phyloP scores from a whole-genome alignment of 2,329 filamentous ascomycete genomes.

The Arthrobotrys entomopaga region DNA sequence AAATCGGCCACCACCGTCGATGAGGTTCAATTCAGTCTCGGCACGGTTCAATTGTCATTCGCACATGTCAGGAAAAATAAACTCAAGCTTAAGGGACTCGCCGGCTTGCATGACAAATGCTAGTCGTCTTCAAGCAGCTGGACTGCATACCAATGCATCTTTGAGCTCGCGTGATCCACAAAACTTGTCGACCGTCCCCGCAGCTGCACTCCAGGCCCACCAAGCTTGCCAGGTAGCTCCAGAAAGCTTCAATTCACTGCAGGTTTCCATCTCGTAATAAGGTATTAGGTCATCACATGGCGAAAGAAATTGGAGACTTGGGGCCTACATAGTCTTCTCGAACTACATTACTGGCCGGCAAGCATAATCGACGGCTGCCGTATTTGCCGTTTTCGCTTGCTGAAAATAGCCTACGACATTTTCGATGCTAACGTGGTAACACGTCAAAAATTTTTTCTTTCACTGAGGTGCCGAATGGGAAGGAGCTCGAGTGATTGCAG shows the following conservation, averaged over 20 bases:
- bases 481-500: conserved; percentile 41
- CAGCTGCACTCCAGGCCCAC: conserved; percentile 12
- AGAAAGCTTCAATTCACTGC: conserved; percentile 19
- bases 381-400: conserved; percentile 52
- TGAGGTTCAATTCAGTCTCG: too few species aligned
- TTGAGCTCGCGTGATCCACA: conserved; percentile 35
- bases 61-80: neutral
- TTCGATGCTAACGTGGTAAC: conserved; percentile 27
- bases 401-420: conserved; percentile 53
- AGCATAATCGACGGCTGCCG: conserved; percentile 31
- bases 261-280: conserved; percentile 43
- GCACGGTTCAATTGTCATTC: neutral
- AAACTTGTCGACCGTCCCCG: neutral
- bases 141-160: conserved; percentile 1
- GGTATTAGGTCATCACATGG: conserved; percentile 31
- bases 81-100: conserved; percentile 12
- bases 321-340: too few species aligned
- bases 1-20: too few species aligned
- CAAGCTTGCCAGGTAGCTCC: conserved; percentile 21
- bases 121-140: conserved; percentile 34
- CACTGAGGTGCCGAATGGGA: conserved; percentile 24
- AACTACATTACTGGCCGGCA: neutral
- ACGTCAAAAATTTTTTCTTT: conserved; percentile 35
- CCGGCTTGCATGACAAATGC: conserved; percentile 25
- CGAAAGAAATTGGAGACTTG: conserved; percentile 1